Evolutionary conservation across 768 basidiomycete genomes (phyloP).

Genomic region (Kwoniella sp.): DNA sequence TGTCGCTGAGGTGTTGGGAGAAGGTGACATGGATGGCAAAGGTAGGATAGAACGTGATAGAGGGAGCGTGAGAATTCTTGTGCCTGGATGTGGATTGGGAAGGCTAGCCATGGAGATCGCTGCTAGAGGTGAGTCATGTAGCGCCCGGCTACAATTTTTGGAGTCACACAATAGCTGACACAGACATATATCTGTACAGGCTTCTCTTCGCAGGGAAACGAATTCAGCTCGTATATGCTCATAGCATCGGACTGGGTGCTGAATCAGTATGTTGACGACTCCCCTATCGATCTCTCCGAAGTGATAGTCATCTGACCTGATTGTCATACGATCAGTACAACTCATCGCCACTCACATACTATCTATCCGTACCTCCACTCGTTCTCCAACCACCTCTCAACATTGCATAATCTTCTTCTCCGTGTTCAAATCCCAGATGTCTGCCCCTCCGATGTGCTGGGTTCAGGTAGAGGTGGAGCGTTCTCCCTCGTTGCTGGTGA

Average conservation of each 20-base stretch:
- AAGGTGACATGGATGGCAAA: neutral
- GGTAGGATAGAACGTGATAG: constrained; percentile 21
- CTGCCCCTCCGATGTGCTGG: constrained; percentile 68
- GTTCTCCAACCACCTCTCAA: constrained; percentile 75
- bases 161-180: neutral
- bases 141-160: no score
- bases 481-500: constrained; percentile 87
- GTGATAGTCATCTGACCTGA: no score
- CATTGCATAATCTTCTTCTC: constrained; percentile 64
- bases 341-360: constrained; percentile 67
- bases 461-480: constrained; percentile 41
- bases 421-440: constrained; percentile 79
- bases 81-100: constrained; percentile 87
- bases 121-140: constrained; percentile 64
- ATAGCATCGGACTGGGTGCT: constrained; percentile 83
- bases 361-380: constrained; percentile 90
- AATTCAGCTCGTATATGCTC: constrained; percentile 95
- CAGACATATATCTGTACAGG: constrained; percentile 59
- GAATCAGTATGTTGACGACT: constrained; percentile 72
- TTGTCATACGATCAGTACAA: no score
- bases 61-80: constrained; percentile 70
- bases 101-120: constrained; percentile 87
- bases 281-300: no score
- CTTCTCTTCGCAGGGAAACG: constrained; percentile 88
- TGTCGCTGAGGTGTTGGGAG: constrained; percentile 1